Conservation (phyloP, 2,329 filamentous ascomycete species). For the Botrytis hyacinthi region DNA sequence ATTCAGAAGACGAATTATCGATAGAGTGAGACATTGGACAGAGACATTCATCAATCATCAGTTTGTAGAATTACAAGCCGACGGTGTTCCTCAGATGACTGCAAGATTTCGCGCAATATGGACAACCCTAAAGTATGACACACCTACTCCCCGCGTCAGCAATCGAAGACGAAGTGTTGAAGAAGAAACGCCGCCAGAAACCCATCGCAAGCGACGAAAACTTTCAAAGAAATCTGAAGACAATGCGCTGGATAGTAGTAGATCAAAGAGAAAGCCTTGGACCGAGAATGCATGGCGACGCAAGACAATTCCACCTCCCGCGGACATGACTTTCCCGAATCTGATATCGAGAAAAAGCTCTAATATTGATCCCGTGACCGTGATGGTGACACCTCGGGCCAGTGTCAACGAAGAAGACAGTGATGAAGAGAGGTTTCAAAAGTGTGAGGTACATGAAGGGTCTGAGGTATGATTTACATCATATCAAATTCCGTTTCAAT, state of each 20-base stretch:
- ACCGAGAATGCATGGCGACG: slow-evolving; percentile 13
- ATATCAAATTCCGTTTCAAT: neutral
- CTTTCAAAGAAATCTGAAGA: slow-evolving; percentile 9
- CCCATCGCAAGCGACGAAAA: slow-evolving; percentile 8
- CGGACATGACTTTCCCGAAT: slow-evolving; percentile 15
- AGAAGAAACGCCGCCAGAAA: neutral
- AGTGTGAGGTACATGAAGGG: neutral
- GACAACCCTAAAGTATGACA: slow-evolving; percentile 12
- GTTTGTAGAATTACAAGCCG: slow-evolving; percentile 14
- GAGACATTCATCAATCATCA: slow-evolving; percentile 17
- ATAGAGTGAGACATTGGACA: slow-evolving; percentile 18
- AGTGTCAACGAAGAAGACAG: neutral
- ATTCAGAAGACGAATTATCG: slow-evolving; percentile 13
- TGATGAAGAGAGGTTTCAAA: neutral
- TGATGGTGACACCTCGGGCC: neutral
- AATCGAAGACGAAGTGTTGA: slow-evolving; percentile 1
- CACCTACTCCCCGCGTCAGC: neutral
- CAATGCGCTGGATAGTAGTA: neutral
- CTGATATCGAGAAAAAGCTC: slow-evolving; percentile 13
- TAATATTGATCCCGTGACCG: slow-evolving; percentile 8
- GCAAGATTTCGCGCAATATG: slow-evolving; percentile 17
- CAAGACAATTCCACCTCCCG: slow-evolving; percentile 7
- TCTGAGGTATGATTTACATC: neutral
- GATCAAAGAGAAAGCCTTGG: slow-evolving; percentile 1
- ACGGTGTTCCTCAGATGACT: slow-evolving; percentile 17